Evolutionary conservation across 345 rosid species (phyloP), one percentile per base, ranked within the genome.

Genomic region (Eucalyptus sideroxylon): DNA sequence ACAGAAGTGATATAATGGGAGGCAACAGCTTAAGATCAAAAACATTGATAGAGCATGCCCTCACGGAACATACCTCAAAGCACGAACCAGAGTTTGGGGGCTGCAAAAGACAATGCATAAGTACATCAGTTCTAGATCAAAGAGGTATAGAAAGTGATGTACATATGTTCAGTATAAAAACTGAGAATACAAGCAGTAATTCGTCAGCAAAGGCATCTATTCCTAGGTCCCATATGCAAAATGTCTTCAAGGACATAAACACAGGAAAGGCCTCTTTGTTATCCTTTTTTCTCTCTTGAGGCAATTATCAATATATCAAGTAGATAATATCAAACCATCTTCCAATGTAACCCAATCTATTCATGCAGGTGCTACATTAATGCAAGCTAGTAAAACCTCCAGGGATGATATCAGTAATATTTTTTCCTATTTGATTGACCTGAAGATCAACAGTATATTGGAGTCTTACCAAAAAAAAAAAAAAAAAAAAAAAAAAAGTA

Each of bases 11-110:
- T 40, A 77, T 19, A 77, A 77, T 77, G 30, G 85, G 85, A 77
- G 85, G 30, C 47, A 77, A 77, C 47, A 77, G 85, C 85, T 47
- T 77, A 2, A 77, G 85, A 40, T 40, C 47, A 77, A 77, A 37
- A 23, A 21, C 47, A 40, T 40, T 77, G 85, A 77, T 2, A 40
- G 15, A 77, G 47, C 85, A 77, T 40, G 85, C 85, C 47, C 47
- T 40, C 47, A 13, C 34, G 40, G 88, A 89, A 90, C 93, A 91
- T 94, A 98, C 99, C 99, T 98, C 90, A 98, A 91, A 90, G 98
- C 98, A 93, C 99, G 99, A 89, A 98, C 99, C 94, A 98, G 92
- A 31, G 99, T 98, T 93, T 97, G 99, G 87, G 99, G 99, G 93
- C 99, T 98, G 96, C 97, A 95, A 91, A 90, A 92, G 16, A 87